Conservation (phyloP, 2,329 filamentous ascomycete species). For the Colletotrichum godetiae region DNA sequence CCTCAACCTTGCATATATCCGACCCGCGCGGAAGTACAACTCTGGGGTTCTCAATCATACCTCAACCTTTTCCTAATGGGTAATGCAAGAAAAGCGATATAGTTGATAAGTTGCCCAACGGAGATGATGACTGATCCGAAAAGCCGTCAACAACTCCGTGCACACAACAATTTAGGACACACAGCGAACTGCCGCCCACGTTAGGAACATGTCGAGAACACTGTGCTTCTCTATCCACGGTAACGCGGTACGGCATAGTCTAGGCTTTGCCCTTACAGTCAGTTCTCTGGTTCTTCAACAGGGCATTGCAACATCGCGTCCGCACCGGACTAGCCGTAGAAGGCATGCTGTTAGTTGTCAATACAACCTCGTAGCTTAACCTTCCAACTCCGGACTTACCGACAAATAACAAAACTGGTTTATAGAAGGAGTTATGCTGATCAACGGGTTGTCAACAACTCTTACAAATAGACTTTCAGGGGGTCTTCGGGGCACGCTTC, state of each 20-base stretch:
- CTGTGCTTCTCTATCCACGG: background rate
- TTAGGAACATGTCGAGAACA: background rate
- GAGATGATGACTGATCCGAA: background rate
- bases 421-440: background rate
- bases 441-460: background rate
- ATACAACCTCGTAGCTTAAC: background rate
- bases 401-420: background rate
- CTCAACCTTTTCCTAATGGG: background rate
- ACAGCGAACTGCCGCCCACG: too few species aligned
- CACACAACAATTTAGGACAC: too few species aligned
- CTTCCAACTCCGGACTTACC: background rate
- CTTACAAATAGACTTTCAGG: background rate
- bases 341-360: background rate
- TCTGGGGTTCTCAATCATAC: background rate
- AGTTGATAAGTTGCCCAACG: background rate
- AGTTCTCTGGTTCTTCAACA: background rate
- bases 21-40: background rate
- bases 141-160: background rate
- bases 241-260: too few species aligned
- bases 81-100: background rate
- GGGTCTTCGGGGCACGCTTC: background rate
- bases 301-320: background rate
- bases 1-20: background rate
- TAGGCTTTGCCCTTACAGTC: too few species aligned
- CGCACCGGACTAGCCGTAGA: background rate